Evolutionary conservation across 768 basidiomycete species (phyloP).

Genomic region (Kwoniella sp.): DNA sequence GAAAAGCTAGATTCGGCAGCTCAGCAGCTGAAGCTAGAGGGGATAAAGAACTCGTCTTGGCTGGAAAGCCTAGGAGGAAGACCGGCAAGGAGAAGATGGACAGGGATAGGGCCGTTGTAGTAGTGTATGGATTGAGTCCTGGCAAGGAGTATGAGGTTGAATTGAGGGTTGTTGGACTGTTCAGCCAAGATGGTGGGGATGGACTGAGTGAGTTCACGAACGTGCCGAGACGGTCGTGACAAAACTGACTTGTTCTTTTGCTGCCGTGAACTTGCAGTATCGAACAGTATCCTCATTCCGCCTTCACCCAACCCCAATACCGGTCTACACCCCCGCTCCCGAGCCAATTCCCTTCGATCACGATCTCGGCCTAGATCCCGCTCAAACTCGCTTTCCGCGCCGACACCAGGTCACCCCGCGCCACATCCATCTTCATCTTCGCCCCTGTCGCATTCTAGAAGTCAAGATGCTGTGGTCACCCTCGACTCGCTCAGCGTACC

Average conservation of each 20-base stretch:
- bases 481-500: slow-evolving; percentile 10
- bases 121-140: slow-evolving; percentile 84
- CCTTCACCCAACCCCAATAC: slow-evolving; percentile 28
- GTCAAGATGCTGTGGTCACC: slow-evolving; percentile 13
- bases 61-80: slow-evolving; percentile 16
- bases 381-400: slow-evolving; percentile 43
- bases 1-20: slow-evolving; percentile 35
- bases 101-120: slow-evolving; percentile 85
- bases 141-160: slow-evolving; percentile 89
- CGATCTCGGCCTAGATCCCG: slow-evolving; percentile 50
- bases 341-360: slow-evolving; percentile 52
- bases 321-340: slow-evolving; percentile 42
- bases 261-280: slow-evolving; percentile 25
- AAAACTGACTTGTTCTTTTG: slow-evolving; percentile 12
- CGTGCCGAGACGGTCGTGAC: too few relatives aligned
- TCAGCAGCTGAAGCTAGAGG: slow-evolving; percentile 22
- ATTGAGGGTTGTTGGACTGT: slow-evolving; percentile 65
- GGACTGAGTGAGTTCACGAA: slow-evolving; percentile 32
- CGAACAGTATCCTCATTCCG: slow-evolving; percentile 44
- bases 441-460: slow-evolving; percentile 13
- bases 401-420: slow-evolving; percentile 10
- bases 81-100: slow-evolving; percentile 25
- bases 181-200: slow-evolving; percentile 34
- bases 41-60: slow-evolving; percentile 13
- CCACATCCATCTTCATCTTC: slow-evolving; percentile 5